Conservation (phyloP, 208 protist genomes). For the Kentomonas sorsogonicus region DNA sequence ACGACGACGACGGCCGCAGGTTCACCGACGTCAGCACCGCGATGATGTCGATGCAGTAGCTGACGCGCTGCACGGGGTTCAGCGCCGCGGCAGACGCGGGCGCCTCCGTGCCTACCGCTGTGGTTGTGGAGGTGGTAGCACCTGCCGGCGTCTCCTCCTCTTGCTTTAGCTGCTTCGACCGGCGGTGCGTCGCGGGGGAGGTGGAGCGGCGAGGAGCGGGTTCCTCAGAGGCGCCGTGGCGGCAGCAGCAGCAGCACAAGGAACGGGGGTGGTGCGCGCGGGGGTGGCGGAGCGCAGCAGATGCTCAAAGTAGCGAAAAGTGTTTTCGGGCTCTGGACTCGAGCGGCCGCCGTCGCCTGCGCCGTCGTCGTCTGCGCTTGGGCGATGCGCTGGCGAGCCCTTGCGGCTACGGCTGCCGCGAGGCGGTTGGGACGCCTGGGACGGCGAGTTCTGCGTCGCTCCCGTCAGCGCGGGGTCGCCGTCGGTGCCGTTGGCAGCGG, state of each 20-base stretch:
- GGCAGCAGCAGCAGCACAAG: not conserved
- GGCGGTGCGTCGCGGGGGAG: conserved; percentile 7
- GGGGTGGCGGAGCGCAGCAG: too few relatives aligned
- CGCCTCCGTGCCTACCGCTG: conserved; percentile 1
- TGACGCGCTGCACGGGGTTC: conserved; percentile 35
- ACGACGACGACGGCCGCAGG: conserved; percentile 28
- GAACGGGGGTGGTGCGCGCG: too few relatives aligned
- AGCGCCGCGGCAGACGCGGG: not conserved
- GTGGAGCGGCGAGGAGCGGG: not conserved
- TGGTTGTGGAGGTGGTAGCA: too few relatives aligned
- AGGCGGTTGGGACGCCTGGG: not conserved
- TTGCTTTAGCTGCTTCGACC: conserved; percentile 11
- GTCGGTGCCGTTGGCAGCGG: not conserved
- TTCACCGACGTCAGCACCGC: conserved; percentile 65
- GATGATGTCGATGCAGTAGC: conserved; percentile 71
- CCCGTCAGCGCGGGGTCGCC: not conserved
- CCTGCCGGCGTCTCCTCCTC: too few relatives aligned
- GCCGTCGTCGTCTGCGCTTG: too few relatives aligned
- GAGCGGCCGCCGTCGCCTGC: too few relatives aligned
- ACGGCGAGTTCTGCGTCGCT: not conserved
- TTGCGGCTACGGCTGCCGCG: not conserved
- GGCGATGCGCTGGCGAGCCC: too few relatives aligned
- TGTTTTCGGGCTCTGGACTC: too few relatives aligned
- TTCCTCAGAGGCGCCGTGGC: conserved; percentile 12
- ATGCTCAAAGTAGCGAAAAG: too few relatives aligned